Evolutionary conservation across 148 eudicot species (phyloP).

Genomic region (Mesembryanthemum crystallinum): DNA sequence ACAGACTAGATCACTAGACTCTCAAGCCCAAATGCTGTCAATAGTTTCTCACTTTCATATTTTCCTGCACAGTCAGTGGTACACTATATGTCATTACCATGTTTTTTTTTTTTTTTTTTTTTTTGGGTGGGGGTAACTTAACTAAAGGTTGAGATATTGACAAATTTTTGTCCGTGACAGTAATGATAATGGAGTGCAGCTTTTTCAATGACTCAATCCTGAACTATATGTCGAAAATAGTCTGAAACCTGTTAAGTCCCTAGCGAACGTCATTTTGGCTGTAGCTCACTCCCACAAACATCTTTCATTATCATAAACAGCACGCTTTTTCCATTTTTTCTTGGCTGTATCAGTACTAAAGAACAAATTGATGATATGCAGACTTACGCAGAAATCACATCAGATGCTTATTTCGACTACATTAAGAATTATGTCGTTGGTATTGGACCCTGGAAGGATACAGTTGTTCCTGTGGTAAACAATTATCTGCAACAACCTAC

Average conservation of each 20-base stretch:
- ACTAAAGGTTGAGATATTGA: not conserved
- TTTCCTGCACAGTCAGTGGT: no score
- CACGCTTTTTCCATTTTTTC: not conserved
- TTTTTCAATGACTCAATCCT: no score
- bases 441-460: conserved; percentile 98
- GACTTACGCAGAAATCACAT: conserved; percentile 87
- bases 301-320: not conserved
- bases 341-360: not conserved
- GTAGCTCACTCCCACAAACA: not conserved
- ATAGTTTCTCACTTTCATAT: no score
- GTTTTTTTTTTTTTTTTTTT: no score
- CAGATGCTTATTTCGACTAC: conserved; percentile 74
- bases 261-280: not conserved
- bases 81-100: no score
- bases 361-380: conserved; percentile 27
- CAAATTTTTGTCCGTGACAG: not conserved
- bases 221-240: no score
- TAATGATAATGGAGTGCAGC: not conserved
- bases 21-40: no score
- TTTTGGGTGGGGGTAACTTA: not conserved
- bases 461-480: conserved; percentile 58
- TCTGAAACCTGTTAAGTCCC: no score
- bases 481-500: conserved; percentile 72
- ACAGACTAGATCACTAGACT: no score
- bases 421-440: conserved; percentile 78